Percentiles rank a stretch among this genome's conserved stretches.
These are phyloP conservation scores for Coemansia sp. DNA, from an alignment of 192 early-diverging fungal genomes.

Conservation along the genomic window DNA sequence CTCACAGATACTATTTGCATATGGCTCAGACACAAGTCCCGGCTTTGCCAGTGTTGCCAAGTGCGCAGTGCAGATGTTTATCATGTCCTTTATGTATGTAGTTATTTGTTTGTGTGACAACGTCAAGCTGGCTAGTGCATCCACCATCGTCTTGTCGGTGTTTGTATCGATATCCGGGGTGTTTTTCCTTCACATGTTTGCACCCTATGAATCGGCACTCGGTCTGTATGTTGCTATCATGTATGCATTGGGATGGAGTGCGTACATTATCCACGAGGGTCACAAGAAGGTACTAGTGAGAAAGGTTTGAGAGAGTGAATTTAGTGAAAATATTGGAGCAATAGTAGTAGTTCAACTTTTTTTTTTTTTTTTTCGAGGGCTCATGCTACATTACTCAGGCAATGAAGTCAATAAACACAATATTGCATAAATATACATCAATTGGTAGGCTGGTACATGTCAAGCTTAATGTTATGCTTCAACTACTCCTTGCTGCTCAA, in stretches of 20 bases:
- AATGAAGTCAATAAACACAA: too few species aligned
- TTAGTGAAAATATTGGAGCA: not conserved
- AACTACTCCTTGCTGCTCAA: too few species aligned
- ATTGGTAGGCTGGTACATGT: too few species aligned
- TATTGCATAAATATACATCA: too few species aligned
- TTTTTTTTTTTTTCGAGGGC: too few species aligned
- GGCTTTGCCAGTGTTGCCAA: not conserved
- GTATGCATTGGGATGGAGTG: not conserved
- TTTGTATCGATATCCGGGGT: not conserved
- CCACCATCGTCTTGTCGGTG: not conserved
- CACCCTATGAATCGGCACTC: not conserved
- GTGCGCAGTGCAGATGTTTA: not conserved
- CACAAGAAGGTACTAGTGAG: not conserved
- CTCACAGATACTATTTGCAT: not conserved
- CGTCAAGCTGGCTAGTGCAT: not conserved
- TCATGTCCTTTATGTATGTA: not conserved
- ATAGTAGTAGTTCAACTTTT: not conserved
- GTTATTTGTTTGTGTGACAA: not conserved
- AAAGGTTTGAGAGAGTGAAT: not conserved
- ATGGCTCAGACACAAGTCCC: not conserved
- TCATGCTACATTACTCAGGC: too few species aligned
- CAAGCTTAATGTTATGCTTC: too few species aligned
- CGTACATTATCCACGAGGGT: not conserved
- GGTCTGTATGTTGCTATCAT: constrained; percentile 4
- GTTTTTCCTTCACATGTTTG: not conserved